Evolutionary conservation across 352 stramenopile genomes (phyloP), one percentile per base, ranked within the genome.

Genomic region (Globisporangium nagaii): DNA sequence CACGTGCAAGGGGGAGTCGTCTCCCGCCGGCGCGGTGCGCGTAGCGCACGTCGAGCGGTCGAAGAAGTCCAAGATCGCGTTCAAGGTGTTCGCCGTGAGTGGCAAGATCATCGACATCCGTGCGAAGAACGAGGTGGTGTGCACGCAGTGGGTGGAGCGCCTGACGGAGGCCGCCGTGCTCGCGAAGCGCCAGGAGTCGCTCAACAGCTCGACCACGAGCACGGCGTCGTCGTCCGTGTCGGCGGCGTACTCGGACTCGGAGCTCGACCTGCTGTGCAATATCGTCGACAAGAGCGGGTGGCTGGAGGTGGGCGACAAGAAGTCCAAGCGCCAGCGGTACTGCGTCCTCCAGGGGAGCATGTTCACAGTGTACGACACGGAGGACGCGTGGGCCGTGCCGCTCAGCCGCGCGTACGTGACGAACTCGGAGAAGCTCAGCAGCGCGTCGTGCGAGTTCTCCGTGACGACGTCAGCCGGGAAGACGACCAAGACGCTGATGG

Each of bases 61-160:
- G 8, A 63, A 64, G 28, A 91, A 91, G 56, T 87, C 75, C 58
- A 83, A 79, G 45, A 90, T 89, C 56, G 83, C 79, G 7, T 93
- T 93, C 47, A 93, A 90, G 53, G 78, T 93, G 3, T 93, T 80
- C 43, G 83, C 75, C 5, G 77, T 90, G 24, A 90, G 78, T 30
- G 83, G 83, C 51, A 93, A 90, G 62, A 88, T 93, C 48, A 84
- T 93, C 52, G 79, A 93, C 51, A 55, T 93, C 9, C 77, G 83
- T 3, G 78, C 79, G 20, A 89, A 93, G 70, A 93, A 88, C 55
- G 76, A 90, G 44, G 70, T 70, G 34, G 57, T 86, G 28, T 88
- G 79, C 43, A 73, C 71, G 37, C 75, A 88, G 60, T 93, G 83
- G 83, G 67, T 93, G 24, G 68, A 90, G 43, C 76, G 74, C 37